These are phyloP conservation scores for Penicillium verhagenii DNA, from an alignment of 495 filamentous ascomycete genomes.

Conservation along the genomic window DNA sequence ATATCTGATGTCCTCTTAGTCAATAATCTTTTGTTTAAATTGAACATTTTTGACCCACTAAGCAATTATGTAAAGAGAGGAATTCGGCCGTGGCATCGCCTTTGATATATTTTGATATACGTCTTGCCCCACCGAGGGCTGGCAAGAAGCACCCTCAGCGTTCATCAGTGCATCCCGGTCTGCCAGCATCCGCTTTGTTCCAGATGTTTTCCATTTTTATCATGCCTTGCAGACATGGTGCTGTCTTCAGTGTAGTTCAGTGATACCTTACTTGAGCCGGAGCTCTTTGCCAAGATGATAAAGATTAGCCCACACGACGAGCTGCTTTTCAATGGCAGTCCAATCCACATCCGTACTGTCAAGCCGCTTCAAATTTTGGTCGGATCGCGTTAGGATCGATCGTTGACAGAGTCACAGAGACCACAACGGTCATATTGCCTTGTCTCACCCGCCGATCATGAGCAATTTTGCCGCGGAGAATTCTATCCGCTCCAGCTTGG, in stretches of 20 bases:
- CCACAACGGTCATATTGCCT: conserved; percentile 19
- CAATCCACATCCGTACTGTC: conserved; percentile 18
- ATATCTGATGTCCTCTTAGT: too few species aligned
- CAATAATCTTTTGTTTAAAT: too few species aligned
- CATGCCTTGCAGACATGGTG: not conserved
- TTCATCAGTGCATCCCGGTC: not conserved
- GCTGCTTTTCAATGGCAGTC: conserved; percentile 22
- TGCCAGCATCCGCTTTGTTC: not conserved
- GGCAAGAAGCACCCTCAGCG: not conserved
- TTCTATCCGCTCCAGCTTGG: not conserved
- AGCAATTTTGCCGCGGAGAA: not conserved
- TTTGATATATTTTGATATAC: not conserved
- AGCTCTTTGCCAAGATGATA: conserved; percentile 11
- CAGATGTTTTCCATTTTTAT: conserved; percentile 1
- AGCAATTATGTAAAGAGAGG: too few species aligned
- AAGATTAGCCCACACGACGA: conserved; percentile 10
- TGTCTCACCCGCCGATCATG: conserved; percentile 7
- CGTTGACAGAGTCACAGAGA: conserved; percentile 24
- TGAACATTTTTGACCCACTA: too few species aligned
- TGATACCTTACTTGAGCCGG: conserved; percentile 7
- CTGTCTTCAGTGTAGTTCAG: conserved; percentile 13
- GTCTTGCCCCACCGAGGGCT: not conserved
- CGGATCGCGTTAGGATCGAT: conserved; percentile 22
- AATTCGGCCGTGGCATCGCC: too few species aligned
- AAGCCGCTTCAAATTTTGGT: conserved; percentile 21